Conservation (phyloP, 2,329 filamentous ascomycete species). For the Geosmithia putterillii region DNA sequence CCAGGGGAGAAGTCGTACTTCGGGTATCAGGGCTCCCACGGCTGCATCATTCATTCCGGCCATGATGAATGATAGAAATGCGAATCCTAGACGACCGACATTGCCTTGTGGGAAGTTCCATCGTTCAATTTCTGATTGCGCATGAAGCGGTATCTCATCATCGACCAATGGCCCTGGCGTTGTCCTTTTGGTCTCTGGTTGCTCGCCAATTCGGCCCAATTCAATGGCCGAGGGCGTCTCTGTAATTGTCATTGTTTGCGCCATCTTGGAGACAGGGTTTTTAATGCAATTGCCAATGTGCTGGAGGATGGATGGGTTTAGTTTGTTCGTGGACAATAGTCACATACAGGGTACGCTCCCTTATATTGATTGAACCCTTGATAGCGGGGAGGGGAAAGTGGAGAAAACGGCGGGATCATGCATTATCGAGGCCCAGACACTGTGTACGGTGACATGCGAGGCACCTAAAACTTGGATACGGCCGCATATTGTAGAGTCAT, state of each 20-base stretch:
- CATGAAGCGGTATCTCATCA: slow-evolving; percentile 11
- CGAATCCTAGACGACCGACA: slow-evolving; percentile 18
- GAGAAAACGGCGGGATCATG: too few species aligned
- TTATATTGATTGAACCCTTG: too few species aligned
- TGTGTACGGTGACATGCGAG: too few species aligned
- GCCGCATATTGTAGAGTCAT: too few species aligned
- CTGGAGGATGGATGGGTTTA: too few species aligned
- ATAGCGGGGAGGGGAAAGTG: too few species aligned
- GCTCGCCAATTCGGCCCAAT: slow-evolving; percentile 1
- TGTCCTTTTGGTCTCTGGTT: slow-evolving; percentile 2
- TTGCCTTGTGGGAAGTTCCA: slow-evolving; percentile 24
- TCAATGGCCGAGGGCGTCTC: slow-evolving; percentile 2
- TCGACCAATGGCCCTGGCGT: not conserved
- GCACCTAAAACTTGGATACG: too few species aligned
- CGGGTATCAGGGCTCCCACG: slow-evolving; percentile 33
- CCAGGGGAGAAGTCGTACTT: slow-evolving; percentile 11
- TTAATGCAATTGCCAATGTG: not conserved
- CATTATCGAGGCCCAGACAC: too few species aligned
- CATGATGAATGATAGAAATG: slow-evolving; percentile 46
- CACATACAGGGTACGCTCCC: too few species aligned
- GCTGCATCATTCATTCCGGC: slow-evolving; percentile 53
- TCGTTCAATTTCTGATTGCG: slow-evolving; percentile 13
- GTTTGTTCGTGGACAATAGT: too few species aligned
- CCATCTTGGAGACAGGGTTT: too few species aligned
- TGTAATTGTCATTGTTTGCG: slow-evolving; percentile 4